A percentile compares a stretch with the other conserved stretches of the same genome.
Conservation (phyloP, 495 filamentous ascomycete genomes). For the Bryoglossum gracile region DNA sequence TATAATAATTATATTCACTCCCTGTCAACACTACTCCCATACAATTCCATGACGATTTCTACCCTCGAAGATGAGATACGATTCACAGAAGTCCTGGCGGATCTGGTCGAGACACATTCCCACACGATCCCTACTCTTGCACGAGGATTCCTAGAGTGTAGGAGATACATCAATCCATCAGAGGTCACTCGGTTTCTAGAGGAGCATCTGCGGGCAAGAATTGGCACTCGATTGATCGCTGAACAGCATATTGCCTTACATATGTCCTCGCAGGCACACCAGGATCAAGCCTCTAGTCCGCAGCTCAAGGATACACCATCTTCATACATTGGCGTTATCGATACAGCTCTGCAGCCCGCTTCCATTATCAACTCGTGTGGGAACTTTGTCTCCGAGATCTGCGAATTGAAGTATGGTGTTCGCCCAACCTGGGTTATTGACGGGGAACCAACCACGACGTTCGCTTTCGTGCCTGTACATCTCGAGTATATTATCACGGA, state of each 20-base stretch:
- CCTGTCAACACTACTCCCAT: slow-evolving; percentile 79
- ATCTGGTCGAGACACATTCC: slow-evolving; percentile 84
- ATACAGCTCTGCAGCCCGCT: slow-evolving; percentile 81
- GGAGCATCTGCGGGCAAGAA: slow-evolving; percentile 86
- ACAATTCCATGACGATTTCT: slow-evolving; percentile 66
- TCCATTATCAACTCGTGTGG: slow-evolving; percentile 73
- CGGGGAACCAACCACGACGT: slow-evolving; percentile 70
- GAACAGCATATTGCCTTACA: slow-evolving; percentile 96
- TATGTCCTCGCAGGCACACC: slow-evolving; percentile 67
- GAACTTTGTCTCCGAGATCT: slow-evolving; percentile 88
- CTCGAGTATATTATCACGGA: slow-evolving; percentile 96
- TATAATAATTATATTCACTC: slow-evolving; percentile 94
- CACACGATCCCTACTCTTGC: slow-evolving; percentile 94
- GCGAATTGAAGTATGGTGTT: slow-evolving; percentile 91
- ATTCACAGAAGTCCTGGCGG: slow-evolving; percentile 87
- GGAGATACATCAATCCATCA: slow-evolving; percentile 69
- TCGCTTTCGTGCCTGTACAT: slow-evolving; percentile 91
- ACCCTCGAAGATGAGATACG: slow-evolving; percentile 80
- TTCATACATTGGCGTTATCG: slow-evolving; percentile 92
- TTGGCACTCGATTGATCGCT: slow-evolving; percentile 88
- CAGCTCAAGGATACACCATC: slow-evolving; percentile 36
- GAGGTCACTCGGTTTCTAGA: slow-evolving; percentile 90
- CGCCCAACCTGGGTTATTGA: slow-evolving; percentile 74
- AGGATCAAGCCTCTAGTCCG: slow-evolving; percentile 32
- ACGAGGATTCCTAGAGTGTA: slow-evolving; percentile 83